A percentile compares a stretch with the other conserved stretches of the same genome.
Evolutionary conservation across 768 basidiomycete genomes (phyloP).

Genomic region (Podaxis sp.): DNA sequence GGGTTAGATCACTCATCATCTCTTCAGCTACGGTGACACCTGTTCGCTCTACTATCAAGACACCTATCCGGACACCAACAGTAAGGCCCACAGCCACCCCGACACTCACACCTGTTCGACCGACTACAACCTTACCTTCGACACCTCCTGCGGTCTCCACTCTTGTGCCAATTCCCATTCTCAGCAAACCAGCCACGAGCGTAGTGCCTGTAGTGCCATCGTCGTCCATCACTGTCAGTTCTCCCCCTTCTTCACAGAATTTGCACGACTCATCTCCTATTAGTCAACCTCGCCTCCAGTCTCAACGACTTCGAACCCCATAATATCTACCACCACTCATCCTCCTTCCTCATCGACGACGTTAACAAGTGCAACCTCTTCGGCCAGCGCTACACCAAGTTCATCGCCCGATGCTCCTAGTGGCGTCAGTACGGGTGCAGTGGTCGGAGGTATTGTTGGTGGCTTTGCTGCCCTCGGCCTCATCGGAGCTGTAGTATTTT

Average conservation of each 20-base stretch:
- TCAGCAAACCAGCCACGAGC: neutral
- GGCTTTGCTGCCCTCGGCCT: conserved; percentile 4
- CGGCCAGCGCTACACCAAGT: neutral
- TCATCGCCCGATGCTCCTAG: neutral
- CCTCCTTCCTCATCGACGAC: neutral
- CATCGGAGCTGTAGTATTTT: conserved; percentile 6
- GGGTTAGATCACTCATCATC: neutral
- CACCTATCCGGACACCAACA: neutral
- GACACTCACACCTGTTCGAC: neutral
- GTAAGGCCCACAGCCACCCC: neutral
- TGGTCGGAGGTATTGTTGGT: conserved; percentile 7
- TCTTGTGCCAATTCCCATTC: neutral
- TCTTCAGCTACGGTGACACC: neutral
- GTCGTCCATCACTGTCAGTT: neutral
- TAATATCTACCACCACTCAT: neutral
- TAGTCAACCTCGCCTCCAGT: neutral
- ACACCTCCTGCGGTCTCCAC: neutral
- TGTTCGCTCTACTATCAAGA: neutral
- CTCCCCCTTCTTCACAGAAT: neutral
- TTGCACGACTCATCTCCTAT: neutral
- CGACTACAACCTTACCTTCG: neutral
- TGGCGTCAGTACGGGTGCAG: conserved; percentile 3
- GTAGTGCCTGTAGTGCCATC: neutral
- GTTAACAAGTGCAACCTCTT: neutral
- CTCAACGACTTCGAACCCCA: neutral